Evolutionary conservation across 768 basidiomycete genomes (phyloP), one percentile per base, ranked within the genome.

Genomic region (Boletus speciosus): DNA sequence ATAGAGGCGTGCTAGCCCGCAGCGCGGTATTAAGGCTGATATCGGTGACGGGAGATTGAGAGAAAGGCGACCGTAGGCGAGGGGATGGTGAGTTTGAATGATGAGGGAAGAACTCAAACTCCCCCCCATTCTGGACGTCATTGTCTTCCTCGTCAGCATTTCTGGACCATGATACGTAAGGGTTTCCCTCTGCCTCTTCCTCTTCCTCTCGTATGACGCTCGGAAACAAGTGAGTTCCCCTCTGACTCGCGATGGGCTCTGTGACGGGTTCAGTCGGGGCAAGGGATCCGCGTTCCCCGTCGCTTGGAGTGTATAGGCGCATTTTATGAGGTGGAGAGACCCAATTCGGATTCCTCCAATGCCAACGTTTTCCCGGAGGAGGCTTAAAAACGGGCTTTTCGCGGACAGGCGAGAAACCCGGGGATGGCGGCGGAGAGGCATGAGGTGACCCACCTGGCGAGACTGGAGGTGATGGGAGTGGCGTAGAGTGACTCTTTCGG

Each of bases 331-430:
- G 66, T 1, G 69, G 69, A 27, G 69, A 72, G 29, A 66, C 54
- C 69, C 69, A 70, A 34, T 70, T 70, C 4, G 69, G 69, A 49
- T 70, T 70, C 44, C 50, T 69, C 69, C 69, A 70, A 43, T 72
- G 69, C 69, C 69, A 70, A 16, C 61, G 60, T 10, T 62, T 29
- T 41, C 71, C 71, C 1, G 65, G 65, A 34, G 69, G 69, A 37
- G 67, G 58, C 31, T 59, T 63, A 23, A 70, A 70, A 19, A 53
- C 51, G 1, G 52, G 62, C 27, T 46, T 58, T 46, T 63, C 58
- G 10, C 44, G 51, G 31, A 14, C 64, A 31, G 66, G 59, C 15
- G 55, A 57, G 40, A 66, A 63, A 29, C 49, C 44, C 0, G 55
- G 40, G 16, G 48, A 55, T 35, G 62, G 53, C 6, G 52, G 52